Conservation (phyloP, 2,329 filamentous ascomycete genomes). For the Curvularia lunata region DNA sequence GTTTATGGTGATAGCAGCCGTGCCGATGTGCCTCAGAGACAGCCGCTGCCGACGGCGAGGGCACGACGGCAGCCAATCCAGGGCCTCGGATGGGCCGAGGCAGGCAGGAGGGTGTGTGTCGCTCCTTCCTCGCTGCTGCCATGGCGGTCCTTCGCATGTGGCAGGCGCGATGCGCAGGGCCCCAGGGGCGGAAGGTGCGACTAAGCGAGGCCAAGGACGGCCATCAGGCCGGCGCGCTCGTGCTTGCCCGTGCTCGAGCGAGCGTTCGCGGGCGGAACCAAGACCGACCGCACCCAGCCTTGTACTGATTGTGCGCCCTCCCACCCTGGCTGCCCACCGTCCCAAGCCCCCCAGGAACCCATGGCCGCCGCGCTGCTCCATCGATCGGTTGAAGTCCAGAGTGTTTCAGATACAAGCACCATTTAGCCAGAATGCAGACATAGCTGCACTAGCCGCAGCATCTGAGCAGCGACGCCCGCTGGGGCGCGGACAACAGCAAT, state of each 20-base stretch:
- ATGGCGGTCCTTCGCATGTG: background rate
- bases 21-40: background rate
- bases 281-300: conserved; percentile 5
- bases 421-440: conserved; percentile 21
- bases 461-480: conserved; percentile 2
- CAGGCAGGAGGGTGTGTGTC: background rate
- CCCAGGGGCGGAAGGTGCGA: conserved; percentile 10
- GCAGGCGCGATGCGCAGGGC: no score
- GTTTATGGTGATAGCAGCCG: background rate
- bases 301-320: conserved; percentile 9
- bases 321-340: background rate
- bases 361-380: background rate
- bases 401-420: conserved; percentile 17
- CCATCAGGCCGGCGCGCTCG: background rate
- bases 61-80: background rate
- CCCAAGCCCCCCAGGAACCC: conserved; percentile 1
- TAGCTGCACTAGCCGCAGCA: conserved; percentile 5
- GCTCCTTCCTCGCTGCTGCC: background rate
- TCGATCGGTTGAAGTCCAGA: conserved; percentile 14
- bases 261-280: background rate
- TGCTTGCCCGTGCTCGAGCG: background rate
- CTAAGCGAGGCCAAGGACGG: conserved; percentile 16
- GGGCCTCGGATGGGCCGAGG: background rate
- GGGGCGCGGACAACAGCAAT: conserved; percentile 2
- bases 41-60: conserved; percentile 4